Base-by-base conservation (phyloP, 140 eudicot genomes). In the Ambrosia hybrid region DNA sequence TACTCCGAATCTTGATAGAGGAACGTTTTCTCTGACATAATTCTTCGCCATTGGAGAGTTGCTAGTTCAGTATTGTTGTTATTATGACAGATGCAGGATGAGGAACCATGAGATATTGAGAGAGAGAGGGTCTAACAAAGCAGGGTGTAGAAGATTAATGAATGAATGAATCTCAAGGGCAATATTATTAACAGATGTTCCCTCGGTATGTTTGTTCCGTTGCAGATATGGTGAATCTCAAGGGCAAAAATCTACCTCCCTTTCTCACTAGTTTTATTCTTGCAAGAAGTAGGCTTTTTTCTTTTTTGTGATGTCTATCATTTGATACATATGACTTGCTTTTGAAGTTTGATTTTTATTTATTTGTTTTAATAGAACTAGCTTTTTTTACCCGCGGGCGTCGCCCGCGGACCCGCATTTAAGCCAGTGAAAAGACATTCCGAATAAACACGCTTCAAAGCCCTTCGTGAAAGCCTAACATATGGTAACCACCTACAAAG, bases 1-100 rank as follows among this genome's bases (percentile, higher is more conserved):
- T 3, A 93, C 98, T 58, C 98, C 97, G 73, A 93, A 93, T 88
- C 96, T 67, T 0, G 97, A 90, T 45, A 93, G 65, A 26, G 92
- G 92, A 9, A 83, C 85, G 77, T 89, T 78, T 9, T 87, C 95
- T 66, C 84, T 79, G 12, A 73, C 87, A 78, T 76, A 82, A 60
- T 76, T 76, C 85, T 76, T 93, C 97, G 89, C 83, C 98, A 89
- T 89, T 73, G 52, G 64, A 66, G 80, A 58, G 59, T 30, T 77
- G 67, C 36, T 64, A 13, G 62, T 63, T 70, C 56, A 61, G 49
- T 71, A 4, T 8, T 75, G 61, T 46, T 65, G 39, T 39, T 75
- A 53, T 34, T 65, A 51, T 39, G 45, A 71, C 57, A 69, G 81
- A 70, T 77, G 45, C 72, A 38, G 37, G 55, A 51, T 43, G 65